A percentile compares a stretch with the other conserved stretches of the same genome.
Evolutionary conservation across 2,329 filamentous ascomycete species (phyloP).

Genomic region (Zalaria sp.): DNA sequence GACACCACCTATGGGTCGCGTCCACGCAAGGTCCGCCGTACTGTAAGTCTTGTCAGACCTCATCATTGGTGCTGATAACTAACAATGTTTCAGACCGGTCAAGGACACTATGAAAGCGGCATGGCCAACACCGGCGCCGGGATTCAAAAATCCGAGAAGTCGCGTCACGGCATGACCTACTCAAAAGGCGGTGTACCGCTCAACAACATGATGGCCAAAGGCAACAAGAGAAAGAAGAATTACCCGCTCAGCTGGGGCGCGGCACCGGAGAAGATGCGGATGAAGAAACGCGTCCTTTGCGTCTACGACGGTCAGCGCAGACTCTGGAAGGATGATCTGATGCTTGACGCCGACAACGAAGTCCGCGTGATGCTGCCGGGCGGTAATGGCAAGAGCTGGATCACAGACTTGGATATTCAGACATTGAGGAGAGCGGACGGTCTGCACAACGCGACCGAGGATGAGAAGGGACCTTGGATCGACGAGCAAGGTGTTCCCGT

Average conservation of each 20-base stretch:
- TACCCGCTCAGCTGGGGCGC: conserved; percentile 93
- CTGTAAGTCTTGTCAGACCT: conserved; percentile 32
- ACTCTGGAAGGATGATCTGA: conserved; percentile 97
- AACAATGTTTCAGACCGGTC: conserved; percentile 35
- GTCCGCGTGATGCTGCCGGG: conserved; percentile 61
- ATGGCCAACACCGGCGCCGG: conserved; percentile 21
- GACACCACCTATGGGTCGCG: conserved; percentile 39
- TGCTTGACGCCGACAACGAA: conserved; percentile 90
- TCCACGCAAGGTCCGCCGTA: conserved; percentile 25
- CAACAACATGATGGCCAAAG: conserved; percentile 33
- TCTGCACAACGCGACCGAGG: conserved; percentile 63
- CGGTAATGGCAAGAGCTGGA: conserved; percentile 59
- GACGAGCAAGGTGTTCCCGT: conserved; percentile 54
- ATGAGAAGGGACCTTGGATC: conserved; percentile 79
- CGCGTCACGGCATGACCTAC: conserved; percentile 59
- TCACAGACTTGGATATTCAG: conserved; percentile 87
- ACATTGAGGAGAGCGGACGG: conserved; percentile 80
- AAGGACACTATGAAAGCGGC: conserved; percentile 19
- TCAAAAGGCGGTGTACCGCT: conserved; percentile 58
- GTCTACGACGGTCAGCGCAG: conserved; percentile 81
- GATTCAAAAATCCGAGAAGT: conserved; percentile 10
- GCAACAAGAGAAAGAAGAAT: conserved; percentile 82
- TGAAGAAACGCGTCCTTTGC: conserved; percentile 92
- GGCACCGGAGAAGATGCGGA: conserved; percentile 84
- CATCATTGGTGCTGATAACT: conserved; percentile 34